phyloP scores from a whole-genome alignment of 2,329 filamentous ascomycete species.

The Colletotrichum somersetense region DNA sequence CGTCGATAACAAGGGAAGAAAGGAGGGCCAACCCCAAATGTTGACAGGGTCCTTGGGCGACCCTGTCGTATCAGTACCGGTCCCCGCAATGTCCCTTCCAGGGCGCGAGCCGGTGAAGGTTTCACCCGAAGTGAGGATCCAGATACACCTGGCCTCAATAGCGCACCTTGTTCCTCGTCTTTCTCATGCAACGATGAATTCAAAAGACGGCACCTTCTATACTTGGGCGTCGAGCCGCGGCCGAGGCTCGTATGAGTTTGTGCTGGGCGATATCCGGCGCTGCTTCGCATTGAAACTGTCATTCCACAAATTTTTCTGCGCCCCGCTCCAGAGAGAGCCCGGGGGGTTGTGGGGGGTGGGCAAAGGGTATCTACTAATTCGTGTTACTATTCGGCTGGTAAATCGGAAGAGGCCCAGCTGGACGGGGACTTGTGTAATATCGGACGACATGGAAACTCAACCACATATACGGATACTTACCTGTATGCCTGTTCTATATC shows the following conservation, averaged over 20 bases:
- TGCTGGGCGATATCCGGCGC: conserved; percentile 1
- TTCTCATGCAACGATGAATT: neutral
- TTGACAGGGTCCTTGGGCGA: neutral
- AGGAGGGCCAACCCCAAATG: neutral
- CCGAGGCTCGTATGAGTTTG: neutral
- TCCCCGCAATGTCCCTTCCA: neutral
- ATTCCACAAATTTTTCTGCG: neutral
- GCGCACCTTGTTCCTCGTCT: too few species aligned
- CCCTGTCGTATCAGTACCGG: neutral
- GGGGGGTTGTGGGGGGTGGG: neutral
- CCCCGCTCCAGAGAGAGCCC: neutral
- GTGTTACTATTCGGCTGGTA: conserved; percentile 30
- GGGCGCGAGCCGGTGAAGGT: neutral
- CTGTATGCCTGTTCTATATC: too few species aligned
- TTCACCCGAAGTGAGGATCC: neutral
- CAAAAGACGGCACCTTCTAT: neutral
- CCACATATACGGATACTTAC: too few species aligned
- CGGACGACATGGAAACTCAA: conserved; percentile 5
- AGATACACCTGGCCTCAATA: neutral
- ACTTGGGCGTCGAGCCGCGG: neutral
- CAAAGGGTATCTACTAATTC: conserved; percentile 26
- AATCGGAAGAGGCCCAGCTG: conserved; percentile 11
- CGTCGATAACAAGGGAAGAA: neutral
- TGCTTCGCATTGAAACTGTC: conserved; percentile 15
- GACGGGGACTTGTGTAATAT: conserved; percentile 11